These are phyloP conservation scores for Quercus phellos DNA, from an alignment of 331 rosid species.

Conservation along the genomic window DNA sequence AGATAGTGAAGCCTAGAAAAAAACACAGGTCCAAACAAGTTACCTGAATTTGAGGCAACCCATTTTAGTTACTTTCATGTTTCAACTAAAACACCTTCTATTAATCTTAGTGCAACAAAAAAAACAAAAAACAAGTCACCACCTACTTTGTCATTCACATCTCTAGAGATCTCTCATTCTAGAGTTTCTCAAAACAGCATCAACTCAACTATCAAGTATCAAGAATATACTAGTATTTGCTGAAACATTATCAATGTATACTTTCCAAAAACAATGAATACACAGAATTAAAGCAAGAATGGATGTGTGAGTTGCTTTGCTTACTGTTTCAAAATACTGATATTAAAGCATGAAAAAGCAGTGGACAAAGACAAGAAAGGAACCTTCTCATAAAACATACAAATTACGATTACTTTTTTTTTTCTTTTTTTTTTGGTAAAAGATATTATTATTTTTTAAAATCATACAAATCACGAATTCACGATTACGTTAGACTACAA, in stretches of 20 bases:
- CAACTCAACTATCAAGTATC: background rate
- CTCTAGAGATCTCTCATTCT: background rate
- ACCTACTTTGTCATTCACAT: background rate
- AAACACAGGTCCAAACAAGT: slow-evolving; percentile 12
- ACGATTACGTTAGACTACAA: background rate
- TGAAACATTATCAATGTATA: background rate
- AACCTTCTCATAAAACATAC: slow-evolving; percentile 20
- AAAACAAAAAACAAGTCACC: slow-evolving; percentile 23
- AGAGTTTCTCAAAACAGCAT: background rate
- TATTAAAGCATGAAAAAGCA: slow-evolving; percentile 21
- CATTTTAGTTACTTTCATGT: slow-evolving; percentile 14
- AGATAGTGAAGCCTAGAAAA: background rate
- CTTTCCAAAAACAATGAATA: slow-evolving; percentile 13
- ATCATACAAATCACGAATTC: background rate
- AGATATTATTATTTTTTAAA: background rate
- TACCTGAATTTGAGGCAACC: slow-evolving; percentile 28
- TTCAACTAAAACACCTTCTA: slow-evolving; percentile 18
- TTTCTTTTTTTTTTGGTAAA: no score
- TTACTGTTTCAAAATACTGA: slow-evolving; percentile 18
- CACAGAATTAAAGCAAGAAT: background rate
- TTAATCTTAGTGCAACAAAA: background rate
- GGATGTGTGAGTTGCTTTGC: slow-evolving; percentile 28
- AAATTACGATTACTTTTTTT: background rate
- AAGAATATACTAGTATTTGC: background rate
- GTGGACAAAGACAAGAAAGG: slow-evolving; percentile 17